Evolutionary conservation across 2,329 filamentous ascomycete species (phyloP), one percentile per base, ranked within the genome.

Genomic region (Colletotrichum abscissum): DNA sequence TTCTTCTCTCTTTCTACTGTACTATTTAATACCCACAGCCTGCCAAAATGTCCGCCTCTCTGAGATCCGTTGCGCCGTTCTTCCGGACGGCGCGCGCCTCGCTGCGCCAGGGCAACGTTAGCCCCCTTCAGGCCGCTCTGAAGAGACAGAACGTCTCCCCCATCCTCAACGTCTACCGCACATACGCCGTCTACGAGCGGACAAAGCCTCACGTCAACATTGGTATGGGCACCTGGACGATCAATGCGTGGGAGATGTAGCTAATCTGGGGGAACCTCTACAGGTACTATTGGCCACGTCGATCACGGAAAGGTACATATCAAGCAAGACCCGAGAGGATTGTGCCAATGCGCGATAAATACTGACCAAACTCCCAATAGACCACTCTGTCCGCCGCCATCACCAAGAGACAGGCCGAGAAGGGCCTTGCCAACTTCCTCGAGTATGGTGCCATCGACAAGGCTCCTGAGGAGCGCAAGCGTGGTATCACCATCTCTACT

Each of bases 361-460:
- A 57, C 76, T 79, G 67, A 77, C 75, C n/a, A 16, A 73, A 74
- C 59, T 30, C 63, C 66, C 75, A n/a, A n/a, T 5, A 98, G 97
- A 99, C 97, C 72, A 99, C 97, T 76, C 92, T 99, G 83, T 98
- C 97, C 79, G 97, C 97, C 76, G 97, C 97, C 82, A 99, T 99
- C 88, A 99, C 97, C 81, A 99, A 99, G 90, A 91, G 96, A 83
- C 97, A 98, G 86, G 92, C 97, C 79, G 94, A 96, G 82, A 98
- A 98, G 89, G 96, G 97, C 76, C 88, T 94, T 80, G 97, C 97
- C 83, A 95, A 87, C 87, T 99, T 97, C 89, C 93, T 98, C 83
- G 97, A 98, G 69, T 99, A 99, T 90, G 95, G 94, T 83, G 88
- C 97, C 81, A 99, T 99, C 83, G 97, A 99, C 89, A 99, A 98